phyloP scores from a whole-genome alignment of 2,329 filamentous ascomycete genomes.

The Xylariaceae sp. region DNA sequence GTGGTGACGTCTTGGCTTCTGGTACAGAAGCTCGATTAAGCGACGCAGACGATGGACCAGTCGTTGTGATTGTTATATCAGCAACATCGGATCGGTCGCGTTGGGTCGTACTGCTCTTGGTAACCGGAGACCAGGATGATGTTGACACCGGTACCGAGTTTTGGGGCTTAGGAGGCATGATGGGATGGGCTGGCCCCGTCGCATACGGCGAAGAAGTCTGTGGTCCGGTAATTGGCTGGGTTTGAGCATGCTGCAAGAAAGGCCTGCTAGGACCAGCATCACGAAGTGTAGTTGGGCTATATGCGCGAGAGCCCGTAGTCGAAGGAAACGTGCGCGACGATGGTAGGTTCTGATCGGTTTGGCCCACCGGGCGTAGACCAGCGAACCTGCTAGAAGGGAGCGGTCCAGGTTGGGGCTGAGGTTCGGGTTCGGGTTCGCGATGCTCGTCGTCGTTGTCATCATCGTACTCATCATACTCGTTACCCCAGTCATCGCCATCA shows the following conservation, averaged over 20 bases:
- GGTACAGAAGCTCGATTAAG: conserved; percentile 35
- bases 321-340: conserved; percentile 23
- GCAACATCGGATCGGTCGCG: conserved; percentile 31
- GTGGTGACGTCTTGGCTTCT: conserved; percentile 47
- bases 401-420: conserved; percentile 26
- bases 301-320: conserved; percentile 14
- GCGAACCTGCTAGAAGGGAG: conserved; percentile 33
- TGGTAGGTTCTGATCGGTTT: conserved; percentile 26
- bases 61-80: conserved; percentile 14
- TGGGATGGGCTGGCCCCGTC: conserved; percentile 4
- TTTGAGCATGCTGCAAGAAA: conserved; percentile 31
- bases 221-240: conserved; percentile 8
- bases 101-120: conserved; percentile 55
- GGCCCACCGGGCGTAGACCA: conserved; percentile 39
- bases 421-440: conserved; percentile 28
- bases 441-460: conserved; percentile 49
- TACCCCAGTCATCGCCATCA: conserved; percentile 91
- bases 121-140: conserved; percentile 43
- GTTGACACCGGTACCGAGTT: conserved; percentile 27
- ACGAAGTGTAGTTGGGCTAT: conserved; percentile 21
- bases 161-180: conserved; percentile 22
- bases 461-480: conserved; percentile 58
- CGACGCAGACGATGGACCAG: conserved; percentile 35
- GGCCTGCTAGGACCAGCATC: conserved; percentile 27
- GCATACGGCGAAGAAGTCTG: conserved; percentile 2